Evolutionary conservation across 2,329 filamentous ascomycete genomes (phyloP), one percentile per base, ranked within the genome.

Genomic region (Colletotrichum orchidophilum): DNA sequence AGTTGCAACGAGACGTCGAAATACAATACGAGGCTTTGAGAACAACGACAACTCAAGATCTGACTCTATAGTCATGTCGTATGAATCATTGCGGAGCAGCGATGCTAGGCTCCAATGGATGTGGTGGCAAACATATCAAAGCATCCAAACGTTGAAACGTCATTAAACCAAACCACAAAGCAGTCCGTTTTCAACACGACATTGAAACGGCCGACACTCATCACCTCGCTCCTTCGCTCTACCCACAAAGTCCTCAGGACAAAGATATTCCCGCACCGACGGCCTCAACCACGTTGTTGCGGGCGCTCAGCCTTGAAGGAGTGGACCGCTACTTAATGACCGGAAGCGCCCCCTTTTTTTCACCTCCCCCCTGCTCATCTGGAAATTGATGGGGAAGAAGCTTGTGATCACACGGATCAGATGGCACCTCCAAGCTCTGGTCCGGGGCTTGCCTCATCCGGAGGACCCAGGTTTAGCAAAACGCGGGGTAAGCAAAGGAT

Each of bases 261-360:
- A 50, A 49, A 53, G 42, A 61, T 21, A 31, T 63, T 67, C 57
- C 63, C 26, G 33, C n/a, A 39, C 24, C 39, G 64, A 46, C 59
- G 33, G 33, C 27, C 29, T 46, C 49, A 21, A 42, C 55, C 70
- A 72, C 70, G 70, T 72, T 72, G 39, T 21, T 72, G 70, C 70
- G 60, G 70, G 70, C 70, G 70, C 61, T 72, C 66, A 70, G 66
- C 70, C 66, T 60, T 70, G 60, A 57, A 42, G 33, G 21, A 54
- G 3, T 15, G 24, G 24, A 33, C 66, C 60, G 61, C 70, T 72
- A 72, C 70, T 60, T 70, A 65, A 72, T 61, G 39, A 61, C 31
- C 33, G 24, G 42, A 27, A 62, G 46, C 49, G 26, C 9, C 42
- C 42, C 33, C 63, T 26, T 21, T 33, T 39, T 49, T 49, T 24